These are phyloP conservation scores for Sanghuangporus sanghuang DNA, from an alignment of 1,284 basidiomycete species.

Conservation along the genomic window DNA sequence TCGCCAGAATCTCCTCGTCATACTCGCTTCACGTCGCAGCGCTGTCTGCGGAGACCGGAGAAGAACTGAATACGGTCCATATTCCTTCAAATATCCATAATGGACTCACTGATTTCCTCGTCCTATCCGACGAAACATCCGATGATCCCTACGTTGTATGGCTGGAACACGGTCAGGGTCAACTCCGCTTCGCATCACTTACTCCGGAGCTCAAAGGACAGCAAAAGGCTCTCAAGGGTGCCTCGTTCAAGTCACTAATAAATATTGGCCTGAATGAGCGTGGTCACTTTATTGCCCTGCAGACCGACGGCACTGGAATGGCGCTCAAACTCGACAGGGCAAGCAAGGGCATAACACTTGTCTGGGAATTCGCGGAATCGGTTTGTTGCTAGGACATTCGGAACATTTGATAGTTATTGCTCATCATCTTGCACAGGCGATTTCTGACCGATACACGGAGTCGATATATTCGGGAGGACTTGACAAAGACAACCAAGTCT, in stretches of 20 bases:
- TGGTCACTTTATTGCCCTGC: slow-evolving; percentile 50
- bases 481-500: slow-evolving; percentile 51
- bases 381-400: slow-evolving; percentile 31
- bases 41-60: slow-evolving; percentile 51
- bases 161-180: slow-evolving; percentile 50
- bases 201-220: slow-evolving; percentile 50
- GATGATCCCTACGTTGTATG: slow-evolving; percentile 48
- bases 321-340: slow-evolving; percentile 46
- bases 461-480: slow-evolving; percentile 59
- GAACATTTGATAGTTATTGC: slow-evolving; percentile 4
- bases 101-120: slow-evolving; percentile 39
- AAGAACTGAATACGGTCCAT: slow-evolving; percentile 43
- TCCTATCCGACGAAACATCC: slow-evolving; percentile 27
- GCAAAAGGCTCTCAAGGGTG: slow-evolving; percentile 36
- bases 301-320: slow-evolving; percentile 48
- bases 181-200: slow-evolving; percentile 48
- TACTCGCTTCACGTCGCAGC: slow-evolving; percentile 65
- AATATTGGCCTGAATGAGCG: slow-evolving; percentile 47
- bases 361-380: slow-evolving; percentile 57
- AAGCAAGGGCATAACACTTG: slow-evolving; percentile 34
- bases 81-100: slow-evolving; percentile 56
- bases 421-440: slow-evolving; percentile 26
- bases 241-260: slow-evolving; percentile 42
- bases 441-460: slow-evolving; percentile 35
- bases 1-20: slow-evolving; percentile 56